These are phyloP conservation scores for Trypanosoma boissoni DNA, from an alignment of 208 protist species.

Conservation along the genomic window DNA sequence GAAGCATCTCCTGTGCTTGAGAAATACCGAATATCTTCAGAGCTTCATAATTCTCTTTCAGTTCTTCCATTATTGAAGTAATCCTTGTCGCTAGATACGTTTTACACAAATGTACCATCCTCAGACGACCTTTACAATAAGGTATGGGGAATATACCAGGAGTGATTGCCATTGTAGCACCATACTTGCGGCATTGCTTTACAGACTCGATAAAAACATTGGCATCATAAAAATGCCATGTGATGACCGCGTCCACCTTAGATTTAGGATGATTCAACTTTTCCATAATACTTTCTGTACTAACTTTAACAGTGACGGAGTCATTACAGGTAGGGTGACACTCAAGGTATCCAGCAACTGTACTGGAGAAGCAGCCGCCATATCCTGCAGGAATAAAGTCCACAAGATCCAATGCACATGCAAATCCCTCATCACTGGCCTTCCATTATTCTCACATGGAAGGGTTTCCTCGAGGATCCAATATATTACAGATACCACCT, in stretches of 20 bases:
- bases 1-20: slow-evolving; percentile 56
- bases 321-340: slow-evolving; percentile 73
- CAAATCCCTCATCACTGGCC: slow-evolving; percentile 70
- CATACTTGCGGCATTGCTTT: slow-evolving; percentile 71
- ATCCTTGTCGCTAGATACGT: slow-evolving; percentile 58
- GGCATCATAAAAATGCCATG: slow-evolving; percentile 96
- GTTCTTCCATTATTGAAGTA: slow-evolving; percentile 40
- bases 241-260: slow-evolving; percentile 97
- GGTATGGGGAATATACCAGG: slow-evolving; percentile 94
- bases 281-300: slow-evolving; percentile 56
- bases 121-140: slow-evolving; percentile 51
- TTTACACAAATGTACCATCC: slow-evolving; percentile 75
- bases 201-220: slow-evolving; percentile 92
- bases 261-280: slow-evolving; percentile 92
- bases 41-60: slow-evolving; percentile 57
- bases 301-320: slow-evolving; percentile 39
- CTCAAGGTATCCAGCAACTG: slow-evolving; percentile 93
- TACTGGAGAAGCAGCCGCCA: slow-evolving; percentile 95
- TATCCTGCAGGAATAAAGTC: slow-evolving; percentile 89
- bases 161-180: slow-evolving; percentile 94
- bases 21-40: slow-evolving; percentile 62
- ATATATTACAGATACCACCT: slow-evolving; percentile 94
- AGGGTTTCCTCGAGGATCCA: slow-evolving; percentile 93
- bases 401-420: slow-evolving; percentile 94
- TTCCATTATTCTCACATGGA: slow-evolving; percentile 56